A percentile compares a stretch with the other conserved stretches of the same genome.
Evolutionary conservation across 257 asterid species (phyloP).

Genomic region (Thymus mandschuricus): DNA sequence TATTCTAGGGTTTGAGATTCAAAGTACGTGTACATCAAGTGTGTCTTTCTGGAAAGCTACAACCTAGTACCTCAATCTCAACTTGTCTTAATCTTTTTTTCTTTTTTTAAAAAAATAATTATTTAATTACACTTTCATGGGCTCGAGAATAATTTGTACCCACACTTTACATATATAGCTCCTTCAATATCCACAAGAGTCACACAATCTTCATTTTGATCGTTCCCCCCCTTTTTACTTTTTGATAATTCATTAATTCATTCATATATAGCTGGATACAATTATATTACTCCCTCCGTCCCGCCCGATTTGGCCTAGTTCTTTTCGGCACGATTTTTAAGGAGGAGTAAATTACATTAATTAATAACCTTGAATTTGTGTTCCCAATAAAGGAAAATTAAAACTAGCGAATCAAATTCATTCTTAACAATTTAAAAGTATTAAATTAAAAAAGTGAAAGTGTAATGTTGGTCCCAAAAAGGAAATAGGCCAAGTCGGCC

Average conservation of each 20-base stretch:
- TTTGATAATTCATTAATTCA: neutral
- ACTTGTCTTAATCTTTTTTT: constrained; percentile 27
- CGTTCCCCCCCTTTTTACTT: neutral
- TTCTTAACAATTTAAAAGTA: no score
- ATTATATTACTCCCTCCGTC: no score
- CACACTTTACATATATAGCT: neutral
- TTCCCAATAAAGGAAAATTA: no score
- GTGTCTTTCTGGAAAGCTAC: constrained; percentile 48
- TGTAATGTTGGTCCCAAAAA: no score
- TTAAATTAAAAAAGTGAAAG: no score
- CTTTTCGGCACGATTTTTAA: no score
- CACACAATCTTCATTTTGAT: neutral
- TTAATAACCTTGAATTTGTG: no score
- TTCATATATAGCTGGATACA: neutral
- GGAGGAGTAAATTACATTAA: no score
- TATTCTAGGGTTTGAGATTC: constrained; percentile 20
- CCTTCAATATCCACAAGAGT: neutral
- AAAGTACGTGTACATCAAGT: constrained; percentile 22
- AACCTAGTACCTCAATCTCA: constrained; percentile 49
- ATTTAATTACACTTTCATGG: constrained; percentile 36
- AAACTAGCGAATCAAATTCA: no score
- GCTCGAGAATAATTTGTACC: constrained; percentile 42
- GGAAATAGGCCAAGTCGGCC: no score
- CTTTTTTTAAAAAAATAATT: neutral
- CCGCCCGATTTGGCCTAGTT: no score